phyloP scores from a whole-genome alignment of 192 early-diverging fungal genomes.

The Pecoramyces ruminantium region DNA sequence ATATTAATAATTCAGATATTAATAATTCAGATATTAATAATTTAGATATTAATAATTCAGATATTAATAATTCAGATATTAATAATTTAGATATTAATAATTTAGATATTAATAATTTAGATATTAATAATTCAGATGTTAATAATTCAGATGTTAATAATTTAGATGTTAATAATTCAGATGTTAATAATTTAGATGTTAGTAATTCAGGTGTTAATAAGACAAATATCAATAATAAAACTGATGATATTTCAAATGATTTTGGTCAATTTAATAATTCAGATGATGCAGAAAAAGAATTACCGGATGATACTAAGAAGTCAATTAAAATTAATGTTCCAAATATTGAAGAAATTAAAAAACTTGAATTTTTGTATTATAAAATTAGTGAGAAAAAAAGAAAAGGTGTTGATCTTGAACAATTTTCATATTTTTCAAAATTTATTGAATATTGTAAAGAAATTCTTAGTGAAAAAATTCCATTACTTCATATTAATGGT shows the following conservation, averaged over 20 bases:
- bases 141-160: neutral
- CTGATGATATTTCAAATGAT: neutral
- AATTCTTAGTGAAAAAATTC: neutral
- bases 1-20: too few relatives aligned
- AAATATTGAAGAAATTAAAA: neutral
- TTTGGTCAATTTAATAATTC: neutral
- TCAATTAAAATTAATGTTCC: neutral
- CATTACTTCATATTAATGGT: neutral
- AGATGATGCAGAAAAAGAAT: neutral
- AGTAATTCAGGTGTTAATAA: too few relatives aligned
- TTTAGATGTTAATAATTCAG: too few relatives aligned
- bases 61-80: too few relatives aligned
- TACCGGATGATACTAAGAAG: neutral
- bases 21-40: too few relatives aligned
- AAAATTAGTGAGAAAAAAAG: neutral
- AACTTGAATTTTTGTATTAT: neutral
- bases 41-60: too few relatives aligned
- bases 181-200: too few relatives aligned
- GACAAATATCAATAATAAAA: too few relatives aligned
- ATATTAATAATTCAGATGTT: neutral
- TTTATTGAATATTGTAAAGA: neutral
- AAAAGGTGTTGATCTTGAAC: neutral
- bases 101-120: neutral
- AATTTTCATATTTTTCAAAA: neutral
- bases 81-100: too few relatives aligned